phyloP scores from a whole-genome alignment of 2,329 filamentous ascomycete species.

The Monosporascus cannonballus region DNA sequence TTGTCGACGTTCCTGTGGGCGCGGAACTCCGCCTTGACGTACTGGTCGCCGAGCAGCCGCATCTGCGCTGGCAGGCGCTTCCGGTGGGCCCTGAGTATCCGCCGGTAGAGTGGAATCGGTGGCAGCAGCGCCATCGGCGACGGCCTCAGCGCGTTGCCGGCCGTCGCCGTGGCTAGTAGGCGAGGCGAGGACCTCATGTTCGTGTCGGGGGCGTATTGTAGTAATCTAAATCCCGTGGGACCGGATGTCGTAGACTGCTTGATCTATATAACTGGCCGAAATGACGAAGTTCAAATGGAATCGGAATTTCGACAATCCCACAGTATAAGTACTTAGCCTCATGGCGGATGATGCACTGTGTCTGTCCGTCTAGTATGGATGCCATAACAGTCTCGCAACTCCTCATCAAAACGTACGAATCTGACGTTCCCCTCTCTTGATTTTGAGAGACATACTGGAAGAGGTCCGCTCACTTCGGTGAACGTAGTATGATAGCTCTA shows the following conservation, averaged over 20 bases:
- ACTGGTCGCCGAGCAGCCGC: constrained; percentile 83
- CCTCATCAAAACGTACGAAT: too few species aligned
- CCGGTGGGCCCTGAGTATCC: constrained; percentile 80
- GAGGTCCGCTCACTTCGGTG: too few species aligned
- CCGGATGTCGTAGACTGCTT: too few species aligned
- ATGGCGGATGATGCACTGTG: not conserved
- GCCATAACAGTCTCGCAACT: too few species aligned
- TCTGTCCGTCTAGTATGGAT: too few species aligned
- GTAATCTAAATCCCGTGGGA: not conserved
- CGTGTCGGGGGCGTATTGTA: constrained; percentile 21
- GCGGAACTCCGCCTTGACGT: constrained; percentile 88
- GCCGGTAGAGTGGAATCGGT: constrained; percentile 82
- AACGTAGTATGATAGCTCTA: too few species aligned
- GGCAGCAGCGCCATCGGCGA: constrained; percentile 64
- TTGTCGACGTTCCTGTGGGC: constrained; percentile 82
- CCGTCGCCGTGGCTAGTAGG: constrained; percentile 18
- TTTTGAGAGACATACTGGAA: too few species aligned
- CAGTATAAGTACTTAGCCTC: not conserved
- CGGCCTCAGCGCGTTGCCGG: constrained; percentile 20
- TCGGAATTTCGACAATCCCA: not conserved
- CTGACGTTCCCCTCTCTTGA: too few species aligned
- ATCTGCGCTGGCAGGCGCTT: constrained; percentile 67
- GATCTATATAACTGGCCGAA: too few species aligned
- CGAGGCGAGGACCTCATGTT: constrained; percentile 19
- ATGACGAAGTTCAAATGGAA: not conserved